A percentile compares a stretch with the other conserved stretches of the same genome.
These are phyloP conservation scores for Diaporthe citri DNA, from an alignment of 2,329 filamentous ascomycete species.

Conservation along the genomic window DNA sequence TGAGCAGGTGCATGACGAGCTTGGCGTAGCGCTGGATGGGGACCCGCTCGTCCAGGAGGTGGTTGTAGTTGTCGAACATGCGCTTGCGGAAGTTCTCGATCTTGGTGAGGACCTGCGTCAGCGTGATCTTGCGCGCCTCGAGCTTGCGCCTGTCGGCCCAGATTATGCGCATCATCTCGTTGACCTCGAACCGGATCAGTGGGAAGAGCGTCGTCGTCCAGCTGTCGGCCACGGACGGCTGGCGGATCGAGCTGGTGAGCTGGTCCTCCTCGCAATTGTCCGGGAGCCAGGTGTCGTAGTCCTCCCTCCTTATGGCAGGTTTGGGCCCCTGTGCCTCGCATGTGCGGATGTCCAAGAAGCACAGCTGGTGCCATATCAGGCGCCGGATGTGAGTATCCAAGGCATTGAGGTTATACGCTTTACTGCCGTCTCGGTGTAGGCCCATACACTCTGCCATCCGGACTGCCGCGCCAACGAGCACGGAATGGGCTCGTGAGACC, in stretches of 20 bases:
- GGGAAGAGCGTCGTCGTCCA: constrained; percentile 79
- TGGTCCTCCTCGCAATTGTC: constrained; percentile 78
- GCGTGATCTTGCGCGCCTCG: constrained; percentile 69
- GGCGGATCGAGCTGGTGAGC: constrained; percentile 59
- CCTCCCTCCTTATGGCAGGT: constrained; percentile 77
- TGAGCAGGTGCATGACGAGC: constrained; percentile 74
- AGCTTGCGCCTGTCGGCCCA: constrained; percentile 78
- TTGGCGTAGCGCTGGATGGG: constrained; percentile 74
- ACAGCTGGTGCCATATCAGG: constrained; percentile 82
- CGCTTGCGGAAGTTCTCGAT: constrained; percentile 76
- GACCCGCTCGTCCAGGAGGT: constrained; percentile 69
- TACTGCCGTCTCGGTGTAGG: constrained; percentile 76
- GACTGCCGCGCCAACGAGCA: constrained; percentile 78
- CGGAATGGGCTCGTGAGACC: constrained; percentile 79
- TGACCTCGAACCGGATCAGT: constrained; percentile 78
- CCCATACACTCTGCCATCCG: constrained; percentile 84
- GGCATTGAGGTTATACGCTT: constrained; percentile 72
- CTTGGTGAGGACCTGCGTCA: constrained; percentile 75
- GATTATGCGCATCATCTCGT: constrained; percentile 78
- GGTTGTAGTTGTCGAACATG: constrained; percentile 75
- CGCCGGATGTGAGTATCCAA: constrained; percentile 79
- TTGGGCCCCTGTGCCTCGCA: constrained; percentile 81
- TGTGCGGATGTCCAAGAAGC: constrained; percentile 80
- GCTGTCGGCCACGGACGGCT: constrained; percentile 57
- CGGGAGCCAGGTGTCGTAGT: constrained; percentile 81